Evolutionary conservation across 495 filamentous ascomycete species (phyloP), one percentile per base, ranked within the genome.

Genomic region (Neurospora sp.): DNA sequence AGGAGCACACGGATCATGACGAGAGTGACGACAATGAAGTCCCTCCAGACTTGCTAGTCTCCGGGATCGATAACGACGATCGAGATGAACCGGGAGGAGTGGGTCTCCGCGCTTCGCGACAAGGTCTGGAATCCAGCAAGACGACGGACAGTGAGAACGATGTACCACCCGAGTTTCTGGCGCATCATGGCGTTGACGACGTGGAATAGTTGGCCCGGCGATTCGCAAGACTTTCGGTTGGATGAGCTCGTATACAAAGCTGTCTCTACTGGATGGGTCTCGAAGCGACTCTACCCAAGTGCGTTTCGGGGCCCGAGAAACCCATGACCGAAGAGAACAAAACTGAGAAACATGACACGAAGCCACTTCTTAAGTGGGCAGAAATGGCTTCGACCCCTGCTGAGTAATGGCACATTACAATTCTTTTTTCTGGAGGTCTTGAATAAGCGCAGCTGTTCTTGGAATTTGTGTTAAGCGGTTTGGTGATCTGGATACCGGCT

Each of bases 81-180:
- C 31, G 23, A 39, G 71, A 69, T 37, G 23, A 31, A 35, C 54
- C 23, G 3, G 11, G 23, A 18, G 48, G 48, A 14, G 48, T 35
- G 54, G 54, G 27, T 35, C 27, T 66, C 14, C 54, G 54, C 2
- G 27, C 27, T 35, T 16, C 54, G 54, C 54, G 70, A 2, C 69
- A 69, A 35, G 72, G 71, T 20, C 73, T 66, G 8, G 37, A 39
- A 8, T 42, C 74, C 38, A 79, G 71, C 76, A 79, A 70, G 62
- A 79, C 81, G 69, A 77, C 81, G 62, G 77, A 77, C 44, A 82
- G 80, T 48, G 82, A 73, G 70, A 84, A 85, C 40, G 80, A 81
- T 40, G 78, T 85, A 11, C 82, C 84, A 27, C 78, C 78, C 0
- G 84, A 84, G 70, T 80, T 86, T 69, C 72, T 86, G 27, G 75